Base-by-base conservation (phyloP, 2,329 filamentous ascomycete species). In the Fusarium aywerte region DNA sequence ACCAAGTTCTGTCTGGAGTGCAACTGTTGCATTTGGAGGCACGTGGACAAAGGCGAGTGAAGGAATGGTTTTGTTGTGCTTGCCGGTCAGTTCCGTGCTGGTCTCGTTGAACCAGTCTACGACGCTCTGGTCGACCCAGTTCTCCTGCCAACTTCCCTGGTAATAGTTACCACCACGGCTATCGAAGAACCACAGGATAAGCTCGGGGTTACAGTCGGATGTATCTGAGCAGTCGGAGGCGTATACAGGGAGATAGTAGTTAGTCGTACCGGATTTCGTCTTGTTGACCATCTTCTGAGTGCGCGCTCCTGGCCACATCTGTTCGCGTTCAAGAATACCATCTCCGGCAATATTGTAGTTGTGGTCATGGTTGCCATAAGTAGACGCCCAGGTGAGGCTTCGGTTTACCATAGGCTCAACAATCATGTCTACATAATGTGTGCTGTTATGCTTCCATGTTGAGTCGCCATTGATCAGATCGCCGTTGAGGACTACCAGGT, bases 181-280 rank as follows among this genome's bases (percentile, higher is more conserved):
- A 71, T 92, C 90, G 69, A 93, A 92, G 77, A 92, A 92, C 88
- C 89, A 93, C 2, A 93, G 79, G 1, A 92, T 71, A 31, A 84
- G 66, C 44, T 78, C 77, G 0, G 82, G 81, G 2, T 67, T 58
- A 57, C 81, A 83, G 4, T 58, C 55, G 13, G 60, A 57, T 2
- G 52, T 44, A 5, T 69, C 57, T 9, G 57, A 65, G 62, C 82
- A 83, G 7, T 74, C 65, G 5, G 72, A 55, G 0, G 77, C 70
- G 33, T 81, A 82, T 1, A 85, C 80, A 1, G 81, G 80, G 1
- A 85, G 73, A 58, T 82, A 80, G 70, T 84, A 84, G 47, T 85
- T 85, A 9, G 83, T 80, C 1, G 80, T 70, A 1, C 83, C 83
- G 0, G 76, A 76, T 5, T 79, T 63, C 2, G 67, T 52, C 7